Conservation (phyloP, 176 grass and related monocot species). For the Oryza meridionalis region DNA sequence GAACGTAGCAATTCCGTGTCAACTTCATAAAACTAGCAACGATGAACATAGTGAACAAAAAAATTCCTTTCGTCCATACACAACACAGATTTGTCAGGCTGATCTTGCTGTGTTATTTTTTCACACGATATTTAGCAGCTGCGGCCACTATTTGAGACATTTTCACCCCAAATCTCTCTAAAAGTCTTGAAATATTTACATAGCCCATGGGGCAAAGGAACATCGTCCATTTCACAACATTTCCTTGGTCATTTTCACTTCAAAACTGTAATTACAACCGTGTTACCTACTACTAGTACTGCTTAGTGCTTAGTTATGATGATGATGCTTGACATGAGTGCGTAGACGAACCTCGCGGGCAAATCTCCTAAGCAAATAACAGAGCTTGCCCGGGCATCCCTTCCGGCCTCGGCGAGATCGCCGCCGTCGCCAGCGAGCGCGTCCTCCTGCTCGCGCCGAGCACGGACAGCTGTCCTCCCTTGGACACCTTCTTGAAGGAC, state of each 20-base stretch:
- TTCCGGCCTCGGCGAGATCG: slow-evolving; percentile 3
- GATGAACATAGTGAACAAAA: neutral
- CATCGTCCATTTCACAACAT: neutral
- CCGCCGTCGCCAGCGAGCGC: slow-evolving; percentile 9
- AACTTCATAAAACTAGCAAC: too few species aligned
- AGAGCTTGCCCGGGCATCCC: slow-evolving; percentile 38
- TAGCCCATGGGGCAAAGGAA: neutral
- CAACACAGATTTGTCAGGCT: neutral
- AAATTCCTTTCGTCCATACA: neutral
- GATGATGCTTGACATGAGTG: neutral
- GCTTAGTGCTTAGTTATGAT: too few species aligned
- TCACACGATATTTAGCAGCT: neutral
- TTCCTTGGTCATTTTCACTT: neutral
- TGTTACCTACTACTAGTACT: neutral
- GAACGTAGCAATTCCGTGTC: too few species aligned
- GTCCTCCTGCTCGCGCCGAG: slow-evolving; percentile 16
- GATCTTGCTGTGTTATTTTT: neutral
- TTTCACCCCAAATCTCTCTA: neutral
- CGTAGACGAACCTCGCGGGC: neutral
- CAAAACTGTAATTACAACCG: slow-evolving; percentile 31
- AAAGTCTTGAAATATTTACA: neutral
- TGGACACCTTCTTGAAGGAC: slow-evolving; percentile 26
- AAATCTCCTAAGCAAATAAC: slow-evolving; percentile 47
- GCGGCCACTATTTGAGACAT: neutral
- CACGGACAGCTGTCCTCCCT: neutral